These are phyloP conservation scores for Boletus smithii DNA, from an alignment of 1,284 basidiomycete genomes.

Conservation along the genomic window DNA sequence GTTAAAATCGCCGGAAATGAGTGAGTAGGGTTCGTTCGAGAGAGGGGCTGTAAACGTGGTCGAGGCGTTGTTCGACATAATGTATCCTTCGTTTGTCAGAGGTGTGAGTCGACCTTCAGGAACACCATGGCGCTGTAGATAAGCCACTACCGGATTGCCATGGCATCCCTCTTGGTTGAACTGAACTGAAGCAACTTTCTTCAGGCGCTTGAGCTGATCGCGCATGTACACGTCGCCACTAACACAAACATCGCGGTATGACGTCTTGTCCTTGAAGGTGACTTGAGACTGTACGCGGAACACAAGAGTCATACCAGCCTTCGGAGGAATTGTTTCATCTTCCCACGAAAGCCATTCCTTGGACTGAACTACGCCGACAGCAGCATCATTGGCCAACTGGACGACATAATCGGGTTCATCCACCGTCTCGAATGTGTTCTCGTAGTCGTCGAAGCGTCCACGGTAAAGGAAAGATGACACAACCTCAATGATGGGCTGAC, in stretches of 20 bases:
- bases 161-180: conserved; percentile 85
- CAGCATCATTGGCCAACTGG: conserved; percentile 71
- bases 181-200: conserved; percentile 86
- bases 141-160: conserved; percentile 92
- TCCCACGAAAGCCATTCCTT: conserved; percentile 99
- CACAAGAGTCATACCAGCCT: conserved; percentile 79
- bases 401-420: conserved; percentile 89
- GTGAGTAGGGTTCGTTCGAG: conserved; percentile 94
- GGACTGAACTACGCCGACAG: conserved; percentile 86
- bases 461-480: conserved; percentile 96
- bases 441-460: conserved; percentile 88
- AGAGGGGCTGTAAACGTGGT: conserved; percentile 75
- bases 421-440: conserved; percentile 92
- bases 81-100: conserved; percentile 84
- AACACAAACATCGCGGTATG: conserved; percentile 81
- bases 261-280: conserved; percentile 87
- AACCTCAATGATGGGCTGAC: conserved; percentile 86
- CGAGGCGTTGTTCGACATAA: conserved; percentile 59
- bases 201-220: conserved; percentile 80
- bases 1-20: conserved; percentile 95
- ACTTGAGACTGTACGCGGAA: conserved; percentile 88
- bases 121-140: conserved; percentile 87
- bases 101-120: conserved; percentile 75
- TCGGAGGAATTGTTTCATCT: conserved; percentile 74
- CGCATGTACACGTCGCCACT: conserved; percentile 83